phyloP scores from a whole-genome alignment of 352 stramenopile genomes.

The Phytophthora vignae region DNA sequence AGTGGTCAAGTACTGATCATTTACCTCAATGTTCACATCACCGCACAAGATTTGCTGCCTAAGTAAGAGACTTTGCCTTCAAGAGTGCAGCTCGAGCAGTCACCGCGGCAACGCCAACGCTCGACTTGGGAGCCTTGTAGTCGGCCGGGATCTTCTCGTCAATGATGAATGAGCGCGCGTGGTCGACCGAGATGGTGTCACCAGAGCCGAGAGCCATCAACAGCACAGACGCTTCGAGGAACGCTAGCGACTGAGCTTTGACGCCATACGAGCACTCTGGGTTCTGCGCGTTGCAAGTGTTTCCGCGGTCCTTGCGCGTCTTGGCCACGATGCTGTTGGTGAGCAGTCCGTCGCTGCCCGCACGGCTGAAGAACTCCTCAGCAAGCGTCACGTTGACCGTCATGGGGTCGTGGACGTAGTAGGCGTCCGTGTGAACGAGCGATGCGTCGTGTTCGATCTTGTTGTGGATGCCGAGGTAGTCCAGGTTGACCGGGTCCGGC shows the following conservation, averaged over 20 bases:
- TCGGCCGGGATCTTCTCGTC: slow-evolving; percentile 43
- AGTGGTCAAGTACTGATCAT: too few relatives aligned
- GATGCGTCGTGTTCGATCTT: slow-evolving; percentile 60
- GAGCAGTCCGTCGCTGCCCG: slow-evolving; percentile 29
- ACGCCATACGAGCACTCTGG: slow-evolving; percentile 34
- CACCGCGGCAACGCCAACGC: slow-evolving; percentile 23
- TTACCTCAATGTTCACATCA: background rate
- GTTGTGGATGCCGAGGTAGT: slow-evolving; percentile 55
- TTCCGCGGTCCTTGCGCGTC: slow-evolving; percentile 33
- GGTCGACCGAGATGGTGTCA: slow-evolving; percentile 37
- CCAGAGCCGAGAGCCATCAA: slow-evolving; percentile 28
- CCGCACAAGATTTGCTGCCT: background rate
- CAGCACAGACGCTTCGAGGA: slow-evolving; percentile 35
- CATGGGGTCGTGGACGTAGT: slow-evolving; percentile 42
- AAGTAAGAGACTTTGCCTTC: slow-evolving; percentile 37
- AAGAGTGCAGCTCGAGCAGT: slow-evolving; percentile 29
- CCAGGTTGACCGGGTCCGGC: slow-evolving; percentile 38
- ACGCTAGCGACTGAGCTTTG: slow-evolving; percentile 29
- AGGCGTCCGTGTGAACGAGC: slow-evolving; percentile 46
- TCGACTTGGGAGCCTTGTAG: slow-evolving; percentile 19
- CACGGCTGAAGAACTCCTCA: slow-evolving; percentile 37
- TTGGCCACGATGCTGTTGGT: slow-evolving; percentile 34
- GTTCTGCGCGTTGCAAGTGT: slow-evolving; percentile 41
- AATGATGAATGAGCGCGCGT: slow-evolving; percentile 43
- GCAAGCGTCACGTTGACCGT: slow-evolving; percentile 33